Base-by-base conservation (phyloP, 2,329 filamentous ascomycete species). In the Alternaria hordeiaustralica region DNA sequence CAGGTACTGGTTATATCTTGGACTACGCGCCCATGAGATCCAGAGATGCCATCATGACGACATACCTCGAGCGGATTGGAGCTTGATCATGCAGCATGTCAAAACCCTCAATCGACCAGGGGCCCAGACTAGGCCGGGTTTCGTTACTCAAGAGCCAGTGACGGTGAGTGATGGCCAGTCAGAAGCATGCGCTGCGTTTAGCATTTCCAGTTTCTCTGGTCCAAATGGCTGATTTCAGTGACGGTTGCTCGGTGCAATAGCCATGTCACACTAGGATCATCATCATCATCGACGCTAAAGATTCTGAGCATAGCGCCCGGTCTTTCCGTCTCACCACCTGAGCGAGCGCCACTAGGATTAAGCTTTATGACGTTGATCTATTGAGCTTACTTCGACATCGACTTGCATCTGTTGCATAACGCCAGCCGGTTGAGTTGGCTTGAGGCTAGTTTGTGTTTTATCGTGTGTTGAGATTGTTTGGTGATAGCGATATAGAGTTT, bases 341-440 rank as follows among this genome's bases (percentile, higher is more conserved):
- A 25, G 7, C 15, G 47, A 36, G 45, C 43, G 33, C 54, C 23
- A 50, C 25, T 15, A 41, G 6, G 10, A 28, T 51, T 62, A 65
- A 65, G 62, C 62, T 65, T 65, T 65, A 49, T 61, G 41, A 57
- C 50, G 62, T 56, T 26, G 55, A 58, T 65, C 59, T 46, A 11
- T 26, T 47, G 11, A 62, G 62, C 62, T 65, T 65, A 62, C 49
- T 62, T 62, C 7, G 50, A 65, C 62, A 62, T 62, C 62, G 50
- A 50, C 21, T 21, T 58, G 45, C 25, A 11, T 33, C 36, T 20
- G 18, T 41, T 26, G n/a, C 49, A 58, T 49, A 36, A 36, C 33
- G 33, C 33, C 33, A 36, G 3, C 33, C 33, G 33, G 36, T 41
- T 41, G 36, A 41, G 8, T n/a, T 28, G 18, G 41, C 18, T 56